Base-by-base conservation (phyloP, 257 asterid genomes). In the Jaltomata sinuosa region DNA sequence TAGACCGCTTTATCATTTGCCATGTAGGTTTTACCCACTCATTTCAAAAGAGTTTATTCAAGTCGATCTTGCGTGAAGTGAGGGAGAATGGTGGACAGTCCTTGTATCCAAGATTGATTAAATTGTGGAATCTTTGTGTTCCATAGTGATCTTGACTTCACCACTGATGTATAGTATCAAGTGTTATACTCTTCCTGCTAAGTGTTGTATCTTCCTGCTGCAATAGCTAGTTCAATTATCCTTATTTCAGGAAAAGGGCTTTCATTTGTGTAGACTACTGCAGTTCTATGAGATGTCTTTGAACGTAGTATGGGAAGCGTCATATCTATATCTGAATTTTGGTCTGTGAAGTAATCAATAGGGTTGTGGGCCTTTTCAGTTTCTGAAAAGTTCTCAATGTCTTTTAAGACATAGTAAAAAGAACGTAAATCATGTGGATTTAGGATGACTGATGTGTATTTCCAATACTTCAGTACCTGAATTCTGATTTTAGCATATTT, bases 401-500 rank as follows among this genome's bases (percentile, higher is more conserved):
- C 62, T 45, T 77, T 16, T 0, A 77, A 27, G 9, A 71, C 54
- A n/a, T 25, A 8, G 42, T 49, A 29, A 16, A 47, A 34, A 31
- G 81, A 77, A 8, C 3, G 1, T 77, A 4, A 27, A 77, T 77
- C 27, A 77, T 8, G 12, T 27, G 38, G 38, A 49, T 49, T 68
- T 49, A 27, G 2, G 62, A 77, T 77, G 40, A 49, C 42, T 49
- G 62, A 49, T 77, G 42, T 47, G 25, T 76, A 76, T 77, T 77
- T 49, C 62, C 27, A 47, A 27, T 27, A 77, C 62, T 74, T 45
- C 1, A 74, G 40, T 14, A 8, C 40, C 27, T 5, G 62, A 81
- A 69, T 79, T 90, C 86, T 87, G 88, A 87, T 88, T 64, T 85
- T 67, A 54, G 36, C 71, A 78, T 87, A 82, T 82, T 83, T 34